Base-by-base conservation (phyloP, 1,284 basidiomycete species). In the Ganoderma lingzhi region DNA sequence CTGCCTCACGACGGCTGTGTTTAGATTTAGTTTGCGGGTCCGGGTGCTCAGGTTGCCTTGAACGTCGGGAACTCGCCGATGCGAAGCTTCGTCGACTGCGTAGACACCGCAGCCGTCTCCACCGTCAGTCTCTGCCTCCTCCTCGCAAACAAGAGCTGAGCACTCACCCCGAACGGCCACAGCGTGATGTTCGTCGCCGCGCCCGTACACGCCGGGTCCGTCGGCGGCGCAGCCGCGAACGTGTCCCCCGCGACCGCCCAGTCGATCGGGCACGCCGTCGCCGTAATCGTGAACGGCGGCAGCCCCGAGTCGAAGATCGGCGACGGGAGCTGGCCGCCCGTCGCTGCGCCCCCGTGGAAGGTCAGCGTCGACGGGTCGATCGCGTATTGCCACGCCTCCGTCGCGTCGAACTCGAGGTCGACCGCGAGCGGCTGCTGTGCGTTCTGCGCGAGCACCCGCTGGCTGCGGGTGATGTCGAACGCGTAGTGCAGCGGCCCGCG, bases 401-500 rank as follows among this genome's bases (percentile, higher is more conserved):
- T 84, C 23, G 86, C 82, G 65, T 87, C 84, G 72, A 88, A 86
- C 76, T 89, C 80, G 30, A 87, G 78, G 71, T 89, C 88, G 17
- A 84, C 82, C 0, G 87, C 87, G 28, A 83, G 83, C 10, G 84
- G 81, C 74, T 88, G 82, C 64, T 84, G 80, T 23, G 83, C 74
- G 75, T 87, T 86, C 65, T 76, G 80, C 4, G 80, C 69, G 59
- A 89, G 81, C 53, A 86, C 80, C 37, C 77, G 87, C 73, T 83
- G 78, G 68, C 74, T 84, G 14, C 85, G 81, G 10, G 76, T 63
- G 51, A 80, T 87, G 74, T 88, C 87, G 74, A 85, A 86, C 17
- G 87, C 87, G 75, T 88, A 89, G 77, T 88, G 84, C 56, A 89
- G 77, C 17, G 86, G 85, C 17, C 87, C 87, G 19, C 88, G 84